Base-by-base conservation (phyloP, 2,329 filamentous ascomycete genomes). In the Exophiala dermatitidis region DNA sequence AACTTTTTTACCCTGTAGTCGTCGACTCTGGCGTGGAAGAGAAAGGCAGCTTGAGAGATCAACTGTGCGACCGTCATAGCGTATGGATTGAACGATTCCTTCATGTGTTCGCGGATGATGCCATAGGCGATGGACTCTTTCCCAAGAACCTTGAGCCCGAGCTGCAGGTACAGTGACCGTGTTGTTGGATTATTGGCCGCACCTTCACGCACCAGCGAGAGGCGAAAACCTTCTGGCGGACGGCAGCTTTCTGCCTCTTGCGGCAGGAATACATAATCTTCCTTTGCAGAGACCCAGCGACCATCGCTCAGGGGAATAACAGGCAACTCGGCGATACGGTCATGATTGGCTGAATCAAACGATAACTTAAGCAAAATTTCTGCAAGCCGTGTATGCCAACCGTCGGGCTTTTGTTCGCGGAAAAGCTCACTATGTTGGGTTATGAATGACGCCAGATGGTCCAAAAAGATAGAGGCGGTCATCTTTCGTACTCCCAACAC, bases 301-400 rank as follows among this genome's bases (percentile, higher is more conserved):
- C 48, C 48, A 32, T 50, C 48, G n/a, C 41, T 50, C 12, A 50
- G 48, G 34, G 48, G 48, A 30, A 50, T 44, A 8, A 50, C 19
- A 6, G 48, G 40, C 42, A 50, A 34, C 10, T 50, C 41, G 12
- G 28, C n/a, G 34, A 50, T 42, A 9, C 37, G n/a, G 26, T 50
- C 40, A 7, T 37, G 48, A 37, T 36, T 26, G 32, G 41, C 40
- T 2, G 40, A 32, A 8, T 50, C 40, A 29, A 50, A 50, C 19
- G 31, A 33, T 2, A 50, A 40, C 31, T 50, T 50, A 38, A 50
- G 12, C 8, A 50, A 32, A 12, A 50, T n/a, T 31, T 50, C 48
- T 12, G 48, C 48, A 37, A 50, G 48, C 30, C 40, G 29, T 4
- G 48, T 50, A 31, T 50, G 48, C 48, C 48, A 50, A 5, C 34